These are phyloP conservation scores for Apiotrichum brassicae DNA, from an alignment of 1,284 basidiomycete genomes.

Conservation along the genomic window DNA sequence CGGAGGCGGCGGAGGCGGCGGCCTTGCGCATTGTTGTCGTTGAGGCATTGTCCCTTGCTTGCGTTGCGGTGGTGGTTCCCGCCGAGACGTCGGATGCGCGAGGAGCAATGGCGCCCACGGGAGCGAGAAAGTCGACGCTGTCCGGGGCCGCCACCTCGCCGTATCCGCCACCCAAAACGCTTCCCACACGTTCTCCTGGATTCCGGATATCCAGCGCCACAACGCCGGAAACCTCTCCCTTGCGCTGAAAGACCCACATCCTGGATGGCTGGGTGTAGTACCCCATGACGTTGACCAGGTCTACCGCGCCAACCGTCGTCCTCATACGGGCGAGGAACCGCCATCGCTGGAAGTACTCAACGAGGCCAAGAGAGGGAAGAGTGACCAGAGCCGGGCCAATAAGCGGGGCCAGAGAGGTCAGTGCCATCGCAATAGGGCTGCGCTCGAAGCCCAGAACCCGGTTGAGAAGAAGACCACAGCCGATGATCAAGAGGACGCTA, in stretches of 20 bases:
- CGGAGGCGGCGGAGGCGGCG: too few species aligned
- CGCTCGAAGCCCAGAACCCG: conserved; percentile 64
- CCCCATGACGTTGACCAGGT: conserved; percentile 53
- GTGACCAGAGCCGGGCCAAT: conserved; percentile 60
- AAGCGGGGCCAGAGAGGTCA: conserved; percentile 56
- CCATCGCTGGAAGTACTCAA: conserved; percentile 53
- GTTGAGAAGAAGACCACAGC: conserved; percentile 56
- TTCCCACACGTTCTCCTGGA: conserved; percentile 19
- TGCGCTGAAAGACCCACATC: conserved; percentile 60
- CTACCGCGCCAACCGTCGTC: conserved; percentile 54
- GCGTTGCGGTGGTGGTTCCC: too few species aligned
- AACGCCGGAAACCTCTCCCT: conserved; percentile 58
- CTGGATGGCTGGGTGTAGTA: conserved; percentile 63
- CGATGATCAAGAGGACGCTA: conserved; percentile 57
- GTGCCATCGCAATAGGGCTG: conserved; percentile 25
- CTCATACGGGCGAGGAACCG: conserved; percentile 47
- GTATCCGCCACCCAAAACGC: conserved; percentile 20
- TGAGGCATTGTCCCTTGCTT: too few species aligned
- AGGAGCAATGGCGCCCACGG: too few species aligned
- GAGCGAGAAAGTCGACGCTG: conserved; percentile 8
- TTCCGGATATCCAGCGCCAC: conserved; percentile 61
- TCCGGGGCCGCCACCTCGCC: conserved; percentile 9
- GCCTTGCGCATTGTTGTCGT: too few species aligned
- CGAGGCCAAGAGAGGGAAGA: conserved; percentile 59
- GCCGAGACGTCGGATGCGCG: too few species aligned